Base-by-base conservation (phyloP, 805 yeast species). In the Metschnikowia orientalis region DNA sequence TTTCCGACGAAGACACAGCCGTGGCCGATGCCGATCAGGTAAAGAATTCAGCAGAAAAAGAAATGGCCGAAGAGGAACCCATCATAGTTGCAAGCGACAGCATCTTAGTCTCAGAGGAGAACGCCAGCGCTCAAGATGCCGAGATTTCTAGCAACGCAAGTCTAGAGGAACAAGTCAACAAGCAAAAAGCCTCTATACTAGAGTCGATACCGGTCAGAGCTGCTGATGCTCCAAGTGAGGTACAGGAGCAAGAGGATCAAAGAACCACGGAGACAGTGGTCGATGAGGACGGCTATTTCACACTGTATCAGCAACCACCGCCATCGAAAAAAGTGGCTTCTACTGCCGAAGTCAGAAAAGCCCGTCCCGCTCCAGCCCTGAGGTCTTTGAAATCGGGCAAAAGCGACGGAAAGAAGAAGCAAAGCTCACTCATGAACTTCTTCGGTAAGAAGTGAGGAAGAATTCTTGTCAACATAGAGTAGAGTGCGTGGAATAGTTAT, bases 211-310 rank as follows among this genome's bases (percentile, higher is more conserved):
- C 30, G 8, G 22, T 32, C 6, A 34, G 26, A 2, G 11, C 30
- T 10, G n/a, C 35, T 6, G 23, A 23, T 4, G n/a, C 34, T 11
- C 22, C 19, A 9, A 3, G 28, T 10, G 18, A 6, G 6, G 18
- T 26, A 9, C 23, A 19, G 9, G 25, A 29, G 17, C 12, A 20
- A 13, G 18, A 13, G 6, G 26, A 18, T 6, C 27, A 26, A 1
- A 31, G 18, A 9, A 32, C 37, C 8, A n/a, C 28, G 7, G 45
- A 38, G 17, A 43, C 47, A 1, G 42, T 44, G 1, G 36, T 45
- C 10, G 79, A 73, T 40, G 77, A 69, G 23, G 79, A 73, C 33
- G 79, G 79, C 1, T 74, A 63, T 44, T 53, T 70, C 14, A 67
- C 71, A 0, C 65, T 74, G 2, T 56, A 51, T 29, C 53, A 36